Evolutionary conservation across 768 basidiomycete species (phyloP).

Genomic region (Tylopilus felleus): DNA sequence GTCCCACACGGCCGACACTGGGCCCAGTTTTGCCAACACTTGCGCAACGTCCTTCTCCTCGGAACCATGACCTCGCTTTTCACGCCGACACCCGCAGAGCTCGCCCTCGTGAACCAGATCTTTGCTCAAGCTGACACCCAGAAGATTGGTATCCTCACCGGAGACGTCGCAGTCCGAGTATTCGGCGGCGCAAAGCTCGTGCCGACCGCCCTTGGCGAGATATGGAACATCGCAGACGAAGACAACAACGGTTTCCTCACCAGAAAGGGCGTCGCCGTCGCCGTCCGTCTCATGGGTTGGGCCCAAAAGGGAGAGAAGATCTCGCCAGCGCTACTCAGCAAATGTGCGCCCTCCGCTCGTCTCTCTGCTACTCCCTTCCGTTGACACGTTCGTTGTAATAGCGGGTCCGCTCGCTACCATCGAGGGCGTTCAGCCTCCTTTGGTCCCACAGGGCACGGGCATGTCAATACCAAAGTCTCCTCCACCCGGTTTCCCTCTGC

Average conservation of each 20-base stretch:
- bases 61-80: constrained; percentile 41
- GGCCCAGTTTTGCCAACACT: constrained; percentile 21
- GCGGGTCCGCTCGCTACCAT: constrained; percentile 84
- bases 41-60: background rate
- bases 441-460: constrained; percentile 55
- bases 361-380: background rate
- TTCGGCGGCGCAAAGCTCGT: constrained; percentile 82
- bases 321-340: constrained; percentile 56
- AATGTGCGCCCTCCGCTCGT: constrained; percentile 53
- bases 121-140: constrained; percentile 72
- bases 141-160: constrained; percentile 80
- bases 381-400: constrained; percentile 33
- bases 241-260: constrained; percentile 93
- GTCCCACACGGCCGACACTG: constrained; percentile 8
- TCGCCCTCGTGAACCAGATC: constrained; percentile 67
- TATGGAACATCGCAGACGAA: constrained; percentile 91
- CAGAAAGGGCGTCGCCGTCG: constrained; percentile 81
- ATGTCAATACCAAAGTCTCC: constrained; percentile 63
- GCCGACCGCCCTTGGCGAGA: constrained; percentile 78
- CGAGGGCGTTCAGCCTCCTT: constrained; percentile 53
- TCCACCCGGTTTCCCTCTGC: constrained; percentile 53
- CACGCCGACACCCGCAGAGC: constrained; percentile 44
- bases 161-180: constrained; percentile 85
- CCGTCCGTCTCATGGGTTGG: constrained; percentile 88
- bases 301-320: constrained; percentile 83